phyloP scores from a whole-genome alignment of 2,329 filamentous ascomycete genomes.

The Cladophialophora psammophila region DNA sequence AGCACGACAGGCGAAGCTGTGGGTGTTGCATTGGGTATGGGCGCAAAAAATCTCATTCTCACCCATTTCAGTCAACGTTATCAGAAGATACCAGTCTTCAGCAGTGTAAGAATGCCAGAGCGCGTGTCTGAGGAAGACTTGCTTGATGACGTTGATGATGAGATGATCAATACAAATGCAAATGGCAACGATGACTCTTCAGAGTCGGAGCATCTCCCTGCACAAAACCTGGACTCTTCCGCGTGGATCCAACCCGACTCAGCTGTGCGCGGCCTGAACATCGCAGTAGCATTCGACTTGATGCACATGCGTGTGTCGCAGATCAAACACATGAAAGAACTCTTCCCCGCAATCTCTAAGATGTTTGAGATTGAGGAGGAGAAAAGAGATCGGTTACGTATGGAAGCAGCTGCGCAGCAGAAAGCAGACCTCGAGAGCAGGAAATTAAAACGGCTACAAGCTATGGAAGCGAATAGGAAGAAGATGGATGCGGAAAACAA shows the following conservation, averaged over 20 bases:
- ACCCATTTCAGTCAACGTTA: constrained; percentile 98
- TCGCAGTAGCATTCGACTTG: constrained; percentile 68
- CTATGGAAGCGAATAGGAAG: constrained; percentile 22
- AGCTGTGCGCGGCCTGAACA: constrained; percentile 54
- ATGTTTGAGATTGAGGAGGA: constrained; percentile 54
- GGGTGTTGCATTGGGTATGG: constrained; percentile 76
- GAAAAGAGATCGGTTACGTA: constrained; percentile 34
- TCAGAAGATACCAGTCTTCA: constrained; percentile 71
- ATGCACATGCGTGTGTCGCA: constrained; percentile 69
- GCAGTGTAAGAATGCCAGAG: constrained; percentile 35
- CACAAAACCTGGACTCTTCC: constrained; percentile 5
- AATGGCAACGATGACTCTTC: constrained; percentile 21
- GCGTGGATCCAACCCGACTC: constrained; percentile 31
- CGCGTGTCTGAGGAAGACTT: constrained; percentile 37
- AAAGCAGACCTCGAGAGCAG: constrained; percentile 21
- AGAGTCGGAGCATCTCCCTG: constrained; percentile 4
- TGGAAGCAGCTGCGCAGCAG: constrained; percentile 17
- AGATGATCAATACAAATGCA: constrained; percentile 15
- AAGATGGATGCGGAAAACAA: constrained; percentile 16
- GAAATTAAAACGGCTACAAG: constrained; percentile 12
- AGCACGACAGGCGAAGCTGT: constrained; percentile 88
- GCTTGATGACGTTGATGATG: constrained; percentile 41
- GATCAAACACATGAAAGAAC: constrained; percentile 64
- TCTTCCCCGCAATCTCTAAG: constrained; percentile 63
- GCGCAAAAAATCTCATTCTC: constrained; percentile 78